Base-by-base conservation (phyloP, 257 asterid species). In the Verbena officinalis region DNA sequence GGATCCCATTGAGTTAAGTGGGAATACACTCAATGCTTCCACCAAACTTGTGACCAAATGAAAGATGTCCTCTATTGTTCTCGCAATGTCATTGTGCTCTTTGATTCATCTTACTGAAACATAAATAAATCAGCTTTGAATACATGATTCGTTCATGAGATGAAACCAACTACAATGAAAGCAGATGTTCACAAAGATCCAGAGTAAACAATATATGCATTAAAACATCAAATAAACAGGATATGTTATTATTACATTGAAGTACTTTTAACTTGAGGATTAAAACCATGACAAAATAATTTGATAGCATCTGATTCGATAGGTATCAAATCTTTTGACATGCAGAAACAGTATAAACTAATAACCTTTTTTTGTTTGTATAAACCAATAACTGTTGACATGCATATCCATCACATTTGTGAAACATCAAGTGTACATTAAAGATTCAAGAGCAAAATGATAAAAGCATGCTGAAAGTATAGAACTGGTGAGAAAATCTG, bases 1-100 rank as follows among this genome's bases (percentile, higher is more conserved):
- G 79, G 9, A 66, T 75, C 85, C 2, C 92, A 87, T 85, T 49
- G 43, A 14, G 53, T 23, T 15, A 23, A 64, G 57, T 70, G 59
- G 71, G 65, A 64, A 49, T 13, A 15, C 46, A 54, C 74, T 49
- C 38, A 48, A 52, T 21, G 36, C 60, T 57, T 60, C 42, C 55
- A 59, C 77, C 58, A 44, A 67, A n/a, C 44, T 53, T 56, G 60
- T 16, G 38, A 34, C 9, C 46, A 39, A 55, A 56, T 33, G 55
- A 33, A 43, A 57, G 59, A 34, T 36, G 27, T 17, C 39, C 14
- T 27, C 68, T 67, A 55, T 27, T 58, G 4, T 15, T 9, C 51
- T 46, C 9, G 42, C 48, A 45, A 36, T 57, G 65, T 33, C 50
- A 69, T 34, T 19, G 66, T 53, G 53, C 66, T 57, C 62, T 50